Percentiles rank a stretch among this genome's conserved stretches.
phyloP scores from a whole-genome alignment of 2,329 filamentous ascomycete genomes.

The Hymenoscyphus repandus region DNA sequence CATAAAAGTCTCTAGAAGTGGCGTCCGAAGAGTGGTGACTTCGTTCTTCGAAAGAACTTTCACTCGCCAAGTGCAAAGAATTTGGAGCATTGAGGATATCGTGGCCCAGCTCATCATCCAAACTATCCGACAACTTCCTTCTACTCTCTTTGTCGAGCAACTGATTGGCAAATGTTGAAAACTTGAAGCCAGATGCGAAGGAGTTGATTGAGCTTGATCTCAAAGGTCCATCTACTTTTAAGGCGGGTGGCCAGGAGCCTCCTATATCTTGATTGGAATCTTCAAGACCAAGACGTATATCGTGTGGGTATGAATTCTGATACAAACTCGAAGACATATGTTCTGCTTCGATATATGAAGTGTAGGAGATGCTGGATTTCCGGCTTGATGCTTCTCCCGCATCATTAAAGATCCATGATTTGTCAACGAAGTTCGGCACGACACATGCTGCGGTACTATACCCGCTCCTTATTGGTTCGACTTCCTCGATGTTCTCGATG shows the following conservation, averaged over 20 bases:
- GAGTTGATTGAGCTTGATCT: background rate
- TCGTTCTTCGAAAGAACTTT: too few relatives aligned
- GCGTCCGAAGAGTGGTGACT: too few relatives aligned
- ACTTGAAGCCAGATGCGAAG: background rate
- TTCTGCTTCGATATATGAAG: background rate
- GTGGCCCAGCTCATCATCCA: background rate
- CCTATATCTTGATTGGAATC: background rate
- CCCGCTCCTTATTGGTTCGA: background rate
- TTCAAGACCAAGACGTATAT: background rate
- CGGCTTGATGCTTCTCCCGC: too few relatives aligned
- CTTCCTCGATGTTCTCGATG: background rate
- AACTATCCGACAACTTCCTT: too few relatives aligned
- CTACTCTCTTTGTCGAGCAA: background rate
- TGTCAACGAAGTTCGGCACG: too few relatives aligned
- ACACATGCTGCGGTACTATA: background rate
- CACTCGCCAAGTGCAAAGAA: too few relatives aligned
- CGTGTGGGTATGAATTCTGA: background rate
- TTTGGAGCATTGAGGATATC: background rate
- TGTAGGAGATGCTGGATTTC: too few relatives aligned
- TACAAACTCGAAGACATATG: background rate
- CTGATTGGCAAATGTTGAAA: conserved; percentile 1
- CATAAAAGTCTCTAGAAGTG: too few relatives aligned
- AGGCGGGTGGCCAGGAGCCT: too few relatives aligned
- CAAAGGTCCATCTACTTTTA: background rate
- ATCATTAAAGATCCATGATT: too few relatives aligned